Percentiles rank a stretch among this genome's conserved stretches.
These are phyloP conservation scores for Sphaerosporella brunnea DNA, from an alignment of 495 filamentous ascomycete genomes.

Conservation along the genomic window DNA sequence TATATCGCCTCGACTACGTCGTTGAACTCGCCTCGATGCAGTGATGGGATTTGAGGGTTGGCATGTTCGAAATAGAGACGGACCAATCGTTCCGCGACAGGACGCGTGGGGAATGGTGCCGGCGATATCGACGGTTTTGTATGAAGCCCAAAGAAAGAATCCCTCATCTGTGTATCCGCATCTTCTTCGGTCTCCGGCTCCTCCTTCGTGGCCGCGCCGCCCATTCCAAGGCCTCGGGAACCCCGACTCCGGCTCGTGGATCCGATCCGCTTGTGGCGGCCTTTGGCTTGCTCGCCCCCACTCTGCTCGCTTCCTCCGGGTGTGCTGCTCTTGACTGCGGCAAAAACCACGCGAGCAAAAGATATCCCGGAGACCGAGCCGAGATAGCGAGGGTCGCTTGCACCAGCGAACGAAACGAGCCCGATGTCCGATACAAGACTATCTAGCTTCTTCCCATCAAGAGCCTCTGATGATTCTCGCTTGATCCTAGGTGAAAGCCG, in stretches of 20 bases:
- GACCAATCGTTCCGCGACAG: constrained; percentile 52
- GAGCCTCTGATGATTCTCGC: constrained; percentile 13
- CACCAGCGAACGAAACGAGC: constrained; percentile 57
- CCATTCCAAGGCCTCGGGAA: constrained; percentile 24
- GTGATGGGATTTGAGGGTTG: constrained; percentile 84
- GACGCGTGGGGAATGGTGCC: constrained; percentile 64
- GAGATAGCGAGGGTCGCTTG: constrained; percentile 60
- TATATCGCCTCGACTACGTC: constrained; percentile 66
- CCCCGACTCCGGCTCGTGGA: constrained; percentile 20
- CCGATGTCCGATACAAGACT: constrained; percentile 62
- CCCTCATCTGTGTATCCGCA: constrained; percentile 59
- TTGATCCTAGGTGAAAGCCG: constrained; percentile 9
- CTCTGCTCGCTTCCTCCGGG: constrained; percentile 18
- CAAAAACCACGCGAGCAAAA: constrained; percentile 86
- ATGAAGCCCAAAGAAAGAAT: constrained; percentile 88
- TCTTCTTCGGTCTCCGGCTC: constrained; percentile 12
- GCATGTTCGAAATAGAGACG: constrained; percentile 86
- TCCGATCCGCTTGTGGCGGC: constrained; percentile 14
- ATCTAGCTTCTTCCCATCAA: constrained; percentile 33
- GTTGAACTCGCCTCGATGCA: constrained; percentile 78
- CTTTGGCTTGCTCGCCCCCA: not conserved
- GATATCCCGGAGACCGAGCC: constrained; percentile 83
- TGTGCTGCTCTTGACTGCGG: constrained; percentile 57
- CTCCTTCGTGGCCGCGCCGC: constrained; percentile 27
- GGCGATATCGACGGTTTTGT: constrained; percentile 72